These are phyloP conservation scores for Debaryomyces tyrocola DNA, from an alignment of 805 yeast species.

Conservation along the genomic window DNA sequence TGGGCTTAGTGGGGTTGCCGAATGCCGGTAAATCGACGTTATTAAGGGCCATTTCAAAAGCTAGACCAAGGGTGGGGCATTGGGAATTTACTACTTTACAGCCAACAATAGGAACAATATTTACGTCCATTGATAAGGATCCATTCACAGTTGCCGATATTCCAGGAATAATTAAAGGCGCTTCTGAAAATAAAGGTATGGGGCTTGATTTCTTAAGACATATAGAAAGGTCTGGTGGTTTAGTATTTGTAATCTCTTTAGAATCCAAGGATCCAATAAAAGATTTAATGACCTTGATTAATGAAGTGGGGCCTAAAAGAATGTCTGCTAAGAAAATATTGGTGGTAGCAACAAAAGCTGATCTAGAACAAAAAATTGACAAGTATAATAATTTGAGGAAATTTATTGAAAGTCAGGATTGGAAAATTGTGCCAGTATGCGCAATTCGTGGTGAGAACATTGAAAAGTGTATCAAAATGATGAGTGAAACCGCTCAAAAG, in stretches of 20 bases:
- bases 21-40: conserved; percentile 96
- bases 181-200: conserved; percentile 82
- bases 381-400: conserved; percentile 47
- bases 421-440: conserved; percentile 84
- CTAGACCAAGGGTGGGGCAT: conserved; percentile 89
- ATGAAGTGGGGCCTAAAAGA: conserved; percentile 70
- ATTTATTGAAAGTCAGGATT: conserved; percentile 41
- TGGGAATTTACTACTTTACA: conserved; percentile 96
- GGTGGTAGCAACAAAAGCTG: conserved; percentile 94
- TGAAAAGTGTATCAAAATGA: conserved; percentile 64
- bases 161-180: conserved; percentile 93
- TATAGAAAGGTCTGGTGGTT: conserved; percentile 85
- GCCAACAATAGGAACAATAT: conserved; percentile 89
- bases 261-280: conserved; percentile 65
- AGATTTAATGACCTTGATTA: conserved; percentile 61
- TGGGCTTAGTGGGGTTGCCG: conserved; percentile 93
- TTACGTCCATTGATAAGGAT: conserved; percentile 58
- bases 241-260: conserved; percentile 82
- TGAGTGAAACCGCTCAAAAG: conserved; percentile 59
- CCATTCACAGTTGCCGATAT: conserved; percentile 95
- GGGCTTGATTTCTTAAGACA: conserved; percentile 92
- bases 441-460: conserved; percentile 74
- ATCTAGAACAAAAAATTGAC: conserved; percentile 54
- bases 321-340: conserved; percentile 61
- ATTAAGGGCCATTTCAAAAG: conserved; percentile 81